Conservation (phyloP, 2,329 filamentous ascomycete species). For the Fusarium buharicum region DNA sequence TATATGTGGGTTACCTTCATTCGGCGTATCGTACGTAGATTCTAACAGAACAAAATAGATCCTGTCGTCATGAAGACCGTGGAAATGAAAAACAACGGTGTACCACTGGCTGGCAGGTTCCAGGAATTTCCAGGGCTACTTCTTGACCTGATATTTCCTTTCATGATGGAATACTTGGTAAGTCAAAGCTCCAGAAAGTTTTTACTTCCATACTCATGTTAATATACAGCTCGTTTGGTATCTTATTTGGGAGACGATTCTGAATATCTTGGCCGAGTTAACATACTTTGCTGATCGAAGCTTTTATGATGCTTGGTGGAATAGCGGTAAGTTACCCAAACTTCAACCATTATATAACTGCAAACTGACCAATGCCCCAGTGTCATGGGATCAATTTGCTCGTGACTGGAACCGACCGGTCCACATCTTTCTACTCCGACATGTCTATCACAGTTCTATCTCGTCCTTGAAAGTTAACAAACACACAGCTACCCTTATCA, state of each 20-base stretch:
- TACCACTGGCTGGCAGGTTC: constrained; percentile 70
- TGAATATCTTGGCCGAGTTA: constrained; percentile 81
- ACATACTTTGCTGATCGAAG: constrained; percentile 81
- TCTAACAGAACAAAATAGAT: constrained; percentile 58
- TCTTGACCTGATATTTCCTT: constrained; percentile 79
- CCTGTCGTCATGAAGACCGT: constrained; percentile 76
- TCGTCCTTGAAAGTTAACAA: constrained; percentile 76
- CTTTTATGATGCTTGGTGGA: constrained; percentile 76
- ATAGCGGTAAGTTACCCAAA: constrained; percentile 55
- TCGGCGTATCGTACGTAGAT: no score
- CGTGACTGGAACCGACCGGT: constrained; percentile 83
- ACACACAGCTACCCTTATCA: constrained; percentile 77
- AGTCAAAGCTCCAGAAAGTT: constrained; percentile 5
- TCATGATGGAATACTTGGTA: constrained; percentile 79
- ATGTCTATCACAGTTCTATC: constrained; percentile 83
- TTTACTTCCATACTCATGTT: not conserved
- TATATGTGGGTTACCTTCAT: no score
- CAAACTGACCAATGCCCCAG: constrained; percentile 43
- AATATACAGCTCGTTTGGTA: constrained; percentile 72
- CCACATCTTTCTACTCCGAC: constrained; percentile 79
- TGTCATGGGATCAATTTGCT: constrained; percentile 80
- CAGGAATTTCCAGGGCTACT: constrained; percentile 78
- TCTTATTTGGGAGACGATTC: constrained; percentile 79
- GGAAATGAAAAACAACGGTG: constrained; percentile 72
- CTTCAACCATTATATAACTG: not conserved